These are phyloP conservation scores for Ilex aquifolium DNA, from an alignment of 257 asterid species.

Conservation along the genomic window DNA sequence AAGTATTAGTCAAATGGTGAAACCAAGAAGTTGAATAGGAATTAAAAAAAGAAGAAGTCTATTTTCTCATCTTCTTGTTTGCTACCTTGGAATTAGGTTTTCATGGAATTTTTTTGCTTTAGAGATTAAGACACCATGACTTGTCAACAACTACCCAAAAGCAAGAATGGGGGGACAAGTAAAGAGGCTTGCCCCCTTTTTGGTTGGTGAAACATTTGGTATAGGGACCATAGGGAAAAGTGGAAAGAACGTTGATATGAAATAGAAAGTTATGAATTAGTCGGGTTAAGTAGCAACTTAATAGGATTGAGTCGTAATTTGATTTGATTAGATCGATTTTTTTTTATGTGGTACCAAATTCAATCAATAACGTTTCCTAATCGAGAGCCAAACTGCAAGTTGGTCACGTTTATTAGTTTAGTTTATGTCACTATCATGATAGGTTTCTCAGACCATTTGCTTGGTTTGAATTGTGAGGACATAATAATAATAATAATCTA, in stretches of 20 bases:
- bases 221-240: slow-evolving; percentile 5
- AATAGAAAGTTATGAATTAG: too few relatives aligned
- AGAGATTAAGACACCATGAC: slow-evolving; percentile 7
- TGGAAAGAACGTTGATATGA: too few relatives aligned
- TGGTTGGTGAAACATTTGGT: slow-evolving; percentile 32
- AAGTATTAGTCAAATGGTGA: too few relatives aligned
- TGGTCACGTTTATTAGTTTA: slow-evolving; percentile 18
- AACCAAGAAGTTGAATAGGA: too few relatives aligned
- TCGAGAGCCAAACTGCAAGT: slow-evolving; percentile 17
- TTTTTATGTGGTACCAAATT: too few relatives aligned
- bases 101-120: slow-evolving; percentile 22
- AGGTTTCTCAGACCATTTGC: slow-evolving; percentile 5
- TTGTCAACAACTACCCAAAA: slow-evolving; percentile 5
- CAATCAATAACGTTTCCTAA: too few relatives aligned
- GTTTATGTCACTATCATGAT: slow-evolving; percentile 17
- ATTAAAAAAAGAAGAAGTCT: too few relatives aligned
- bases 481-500: too few relatives aligned
- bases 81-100: slow-evolving; percentile 14
- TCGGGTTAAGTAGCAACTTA: too few relatives aligned
- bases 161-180: slow-evolving; percentile 14
- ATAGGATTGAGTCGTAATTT: too few relatives aligned
- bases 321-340: too few relatives aligned
- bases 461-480: slow-evolving; percentile 2
- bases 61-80: too few relatives aligned
- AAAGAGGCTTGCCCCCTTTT: slow-evolving; percentile 8